Conservation (phyloP, 257 asterid species). For the Fraxinus pennsylvanica region DNA sequence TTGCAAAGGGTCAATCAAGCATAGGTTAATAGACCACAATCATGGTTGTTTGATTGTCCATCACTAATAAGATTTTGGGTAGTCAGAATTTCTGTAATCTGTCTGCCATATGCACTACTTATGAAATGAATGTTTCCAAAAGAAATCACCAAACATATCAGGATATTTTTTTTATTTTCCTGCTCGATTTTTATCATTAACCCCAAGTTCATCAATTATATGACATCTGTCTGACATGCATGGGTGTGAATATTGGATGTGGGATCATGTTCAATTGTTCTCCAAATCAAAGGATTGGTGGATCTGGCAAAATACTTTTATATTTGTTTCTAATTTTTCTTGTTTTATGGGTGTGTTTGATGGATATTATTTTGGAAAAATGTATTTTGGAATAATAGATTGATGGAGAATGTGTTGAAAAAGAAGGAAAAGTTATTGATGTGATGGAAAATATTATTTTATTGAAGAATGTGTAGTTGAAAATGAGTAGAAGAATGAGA, state of each 20-base stretch:
- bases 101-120: constrained; percentile 1
- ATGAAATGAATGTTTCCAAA: constrained; percentile 11
- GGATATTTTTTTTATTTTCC: constrained; percentile 2
- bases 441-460: no score
- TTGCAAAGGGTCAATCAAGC: constrained; percentile 5
- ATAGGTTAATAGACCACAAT: constrained; percentile 13
- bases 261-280: constrained; percentile 1
- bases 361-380: no score
- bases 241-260: constrained; percentile 12
- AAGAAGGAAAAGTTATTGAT: no score
- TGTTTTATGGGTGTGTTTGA: not conserved
- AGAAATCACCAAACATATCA: constrained; percentile 1
- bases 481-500: no score
- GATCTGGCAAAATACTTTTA: constrained; percentile 3
- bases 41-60: constrained; percentile 17
- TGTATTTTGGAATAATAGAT: no score
- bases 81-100: constrained; percentile 19
- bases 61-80: not conserved
- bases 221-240: constrained; percentile 10
- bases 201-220: constrained; percentile 9
- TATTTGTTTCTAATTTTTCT: constrained; percentile 1
- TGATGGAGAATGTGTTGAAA: no score
- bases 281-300: constrained; percentile 3
- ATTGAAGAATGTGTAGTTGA: no score
- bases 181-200: not conserved